phyloP scores from a whole-genome alignment of 2,329 filamentous ascomycete species.

The Alternaria infectoria region DNA sequence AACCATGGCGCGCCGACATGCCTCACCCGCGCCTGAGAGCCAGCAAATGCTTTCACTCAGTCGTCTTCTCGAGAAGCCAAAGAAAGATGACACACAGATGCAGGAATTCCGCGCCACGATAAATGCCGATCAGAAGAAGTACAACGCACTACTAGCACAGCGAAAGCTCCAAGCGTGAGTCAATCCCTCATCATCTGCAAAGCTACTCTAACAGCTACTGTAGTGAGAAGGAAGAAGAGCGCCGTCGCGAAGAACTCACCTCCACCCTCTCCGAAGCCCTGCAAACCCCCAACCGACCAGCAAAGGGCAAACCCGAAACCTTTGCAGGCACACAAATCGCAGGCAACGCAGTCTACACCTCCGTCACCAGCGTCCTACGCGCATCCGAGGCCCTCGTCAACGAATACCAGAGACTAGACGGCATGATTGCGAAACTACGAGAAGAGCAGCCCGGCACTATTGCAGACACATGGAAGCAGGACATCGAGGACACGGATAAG shows the following conservation, averaged over 20 bases:
- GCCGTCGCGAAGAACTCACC: constrained; percentile 30
- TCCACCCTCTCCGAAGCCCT: constrained; percentile 26
- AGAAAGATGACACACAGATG: constrained; percentile 28
- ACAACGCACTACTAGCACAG: constrained; percentile 27
- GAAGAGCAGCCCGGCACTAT: constrained; percentile 21
- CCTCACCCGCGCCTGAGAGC: constrained; percentile 24
- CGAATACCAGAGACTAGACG: constrained; percentile 35
- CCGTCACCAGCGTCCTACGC: constrained; percentile 16
- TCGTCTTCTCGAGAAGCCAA: constrained; percentile 26
- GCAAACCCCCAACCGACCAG: constrained; percentile 12
- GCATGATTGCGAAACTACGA: constrained; percentile 20
- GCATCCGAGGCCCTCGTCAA: constrained; percentile 25
- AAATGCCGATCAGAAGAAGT: constrained; percentile 17
- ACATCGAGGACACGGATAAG: constrained; percentile 29
- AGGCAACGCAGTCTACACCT: constrained; percentile 20
- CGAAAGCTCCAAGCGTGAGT: constrained; percentile 30
- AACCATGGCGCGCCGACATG: constrained; percentile 24
- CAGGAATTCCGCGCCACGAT: constrained; percentile 29
- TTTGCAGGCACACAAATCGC: constrained; percentile 23
- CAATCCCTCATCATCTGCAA: background rate
- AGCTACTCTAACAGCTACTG: background rate
- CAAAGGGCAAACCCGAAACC: constrained; percentile 1
- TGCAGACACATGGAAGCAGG: constrained; percentile 30
- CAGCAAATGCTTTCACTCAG: constrained; percentile 33
- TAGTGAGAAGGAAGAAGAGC: constrained; percentile 23